phyloP scores from a whole-genome alignment of 176 grass and related monocot species.

The Oryza glumipatula region DNA sequence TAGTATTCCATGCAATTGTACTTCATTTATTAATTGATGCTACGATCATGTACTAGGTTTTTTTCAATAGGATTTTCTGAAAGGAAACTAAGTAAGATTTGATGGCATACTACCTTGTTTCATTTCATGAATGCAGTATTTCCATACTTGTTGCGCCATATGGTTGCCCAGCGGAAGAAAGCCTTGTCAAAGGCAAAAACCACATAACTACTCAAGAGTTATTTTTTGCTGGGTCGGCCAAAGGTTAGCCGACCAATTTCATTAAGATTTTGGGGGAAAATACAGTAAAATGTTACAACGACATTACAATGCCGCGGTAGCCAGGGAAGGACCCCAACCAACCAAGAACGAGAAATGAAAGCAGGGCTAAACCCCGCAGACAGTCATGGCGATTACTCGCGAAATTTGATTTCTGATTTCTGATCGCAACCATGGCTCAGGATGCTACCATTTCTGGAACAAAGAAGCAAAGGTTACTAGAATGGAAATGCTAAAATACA shows the following conservation, averaged over 20 bases:
- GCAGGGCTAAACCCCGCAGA: no score
- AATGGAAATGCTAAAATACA: not conserved
- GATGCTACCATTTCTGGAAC: not conserved
- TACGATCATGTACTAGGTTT: not conserved
- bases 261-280: no score
- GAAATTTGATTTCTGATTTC: not conserved
- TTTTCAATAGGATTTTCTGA: not conserved
- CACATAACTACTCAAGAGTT: not conserved
- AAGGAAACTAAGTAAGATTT: not conserved
- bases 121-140: not conserved
- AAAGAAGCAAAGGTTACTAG: not conserved
- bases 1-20: not conserved
- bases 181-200: slow-evolving; percentile 14
- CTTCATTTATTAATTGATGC: not conserved
- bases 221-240: no score
- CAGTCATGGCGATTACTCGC: no score
- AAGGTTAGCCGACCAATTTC: no score
- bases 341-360: no score
- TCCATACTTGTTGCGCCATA: slow-evolving; percentile 19
- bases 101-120: not conserved
- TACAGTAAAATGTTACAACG: no score
- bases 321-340: no score
- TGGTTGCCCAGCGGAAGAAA: slow-evolving; percentile 32
- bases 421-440: not conserved
- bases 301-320: no score